These are phyloP conservation scores for Hemisphaericaspora xylanilytica DNA, from an alignment of 1,139 yeast species.

Conservation along the genomic window DNA sequence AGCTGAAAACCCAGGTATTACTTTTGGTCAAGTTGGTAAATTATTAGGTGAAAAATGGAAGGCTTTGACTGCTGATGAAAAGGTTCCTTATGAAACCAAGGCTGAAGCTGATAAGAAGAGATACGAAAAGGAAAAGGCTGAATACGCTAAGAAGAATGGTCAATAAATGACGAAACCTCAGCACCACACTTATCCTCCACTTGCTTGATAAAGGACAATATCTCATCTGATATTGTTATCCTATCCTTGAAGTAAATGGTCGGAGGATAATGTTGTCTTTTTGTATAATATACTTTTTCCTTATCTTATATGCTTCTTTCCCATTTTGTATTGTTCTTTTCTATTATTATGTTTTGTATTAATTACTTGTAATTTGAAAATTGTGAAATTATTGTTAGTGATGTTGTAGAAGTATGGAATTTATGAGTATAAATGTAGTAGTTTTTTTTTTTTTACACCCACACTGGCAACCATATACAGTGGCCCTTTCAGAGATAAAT, in stretches of 20 bases:
- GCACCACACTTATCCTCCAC: not conserved
- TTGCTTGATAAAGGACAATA: too few species aligned
- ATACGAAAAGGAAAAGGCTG: conserved; percentile 94
- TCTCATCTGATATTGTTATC: too few species aligned
- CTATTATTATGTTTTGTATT: conserved; percentile 2
- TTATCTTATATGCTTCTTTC: conserved; percentile 2
- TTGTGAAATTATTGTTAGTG: not conserved
- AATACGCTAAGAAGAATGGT: conserved; percentile 58
- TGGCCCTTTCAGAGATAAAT: too few species aligned
- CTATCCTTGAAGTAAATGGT: too few species aligned
- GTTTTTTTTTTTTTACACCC: too few species aligned
- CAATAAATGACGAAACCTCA: not conserved
- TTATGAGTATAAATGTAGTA: too few species aligned
- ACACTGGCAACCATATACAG: too few species aligned
- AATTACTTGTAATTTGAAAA: conserved; percentile 3
- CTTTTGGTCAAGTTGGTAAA: conserved; percentile 91
- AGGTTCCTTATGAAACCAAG: conserved; percentile 84
- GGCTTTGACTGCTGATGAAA: conserved; percentile 76
- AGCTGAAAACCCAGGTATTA: conserved; percentile 90
- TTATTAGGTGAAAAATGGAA: conserved; percentile 96
- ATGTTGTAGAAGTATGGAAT: too few species aligned
- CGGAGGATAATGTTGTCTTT: not conserved
- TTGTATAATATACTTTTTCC: conserved; percentile 3
- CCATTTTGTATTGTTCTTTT: conserved; percentile 4
- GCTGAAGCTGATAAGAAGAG: conserved; percentile 97